phyloP scores from a whole-genome alignment of 768 basidiomycete genomes.

The Leccinum disarticulatum region DNA sequence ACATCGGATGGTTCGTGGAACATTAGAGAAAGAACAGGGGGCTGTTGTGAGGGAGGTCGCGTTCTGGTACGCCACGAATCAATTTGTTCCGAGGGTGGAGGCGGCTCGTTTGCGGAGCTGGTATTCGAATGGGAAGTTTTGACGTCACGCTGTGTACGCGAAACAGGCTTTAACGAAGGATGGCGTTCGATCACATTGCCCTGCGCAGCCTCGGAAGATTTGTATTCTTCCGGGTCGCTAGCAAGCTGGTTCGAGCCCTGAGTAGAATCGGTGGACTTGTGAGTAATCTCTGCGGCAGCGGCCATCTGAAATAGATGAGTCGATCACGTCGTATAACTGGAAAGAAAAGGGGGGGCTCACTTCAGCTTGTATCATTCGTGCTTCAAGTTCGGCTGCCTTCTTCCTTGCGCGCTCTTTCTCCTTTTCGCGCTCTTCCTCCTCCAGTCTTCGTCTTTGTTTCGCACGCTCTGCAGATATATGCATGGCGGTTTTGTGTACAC shows the following conservation, averaged over 20 bases:
- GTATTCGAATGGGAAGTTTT: slow-evolving; percentile 4
- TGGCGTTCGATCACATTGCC: slow-evolving; percentile 30
- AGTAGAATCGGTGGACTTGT: slow-evolving; percentile 42
- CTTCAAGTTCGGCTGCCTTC: slow-evolving; percentile 79
- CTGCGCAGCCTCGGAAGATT: slow-evolving; percentile 1
- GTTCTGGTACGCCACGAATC: slow-evolving; percentile 70
- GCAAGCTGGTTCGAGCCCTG: slow-evolving; percentile 8
- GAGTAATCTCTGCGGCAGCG: slow-evolving; percentile 45
- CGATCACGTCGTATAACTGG: slow-evolving; percentile 6
- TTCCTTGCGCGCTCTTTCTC: slow-evolving; percentile 76
- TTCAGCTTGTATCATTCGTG: slow-evolving; percentile 47
- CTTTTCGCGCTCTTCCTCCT: slow-evolving; percentile 80
- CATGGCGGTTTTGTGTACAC: slow-evolving; percentile 75
- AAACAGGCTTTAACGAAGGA: slow-evolving; percentile 34
- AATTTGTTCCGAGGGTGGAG: slow-evolving; percentile 36
- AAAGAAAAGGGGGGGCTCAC: slow-evolving; percentile 10
- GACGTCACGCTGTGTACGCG: slow-evolving; percentile 23
- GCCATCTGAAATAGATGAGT: slow-evolving; percentile 30
- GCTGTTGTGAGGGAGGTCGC: slow-evolving; percentile 29
- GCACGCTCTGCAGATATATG: slow-evolving; percentile 84
- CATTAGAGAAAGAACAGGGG: slow-evolving; percentile 31
- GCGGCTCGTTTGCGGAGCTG: slow-evolving; percentile 23
- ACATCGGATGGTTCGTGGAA: slow-evolving; percentile 41
- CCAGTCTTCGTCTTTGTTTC: slow-evolving; percentile 72
- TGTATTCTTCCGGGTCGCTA: slow-evolving; percentile 7